Evolutionary conservation across 1,284 basidiomycete genomes (phyloP), one percentile per base, ranked within the genome.

Genomic region (Takashimella koratensis): DNA sequence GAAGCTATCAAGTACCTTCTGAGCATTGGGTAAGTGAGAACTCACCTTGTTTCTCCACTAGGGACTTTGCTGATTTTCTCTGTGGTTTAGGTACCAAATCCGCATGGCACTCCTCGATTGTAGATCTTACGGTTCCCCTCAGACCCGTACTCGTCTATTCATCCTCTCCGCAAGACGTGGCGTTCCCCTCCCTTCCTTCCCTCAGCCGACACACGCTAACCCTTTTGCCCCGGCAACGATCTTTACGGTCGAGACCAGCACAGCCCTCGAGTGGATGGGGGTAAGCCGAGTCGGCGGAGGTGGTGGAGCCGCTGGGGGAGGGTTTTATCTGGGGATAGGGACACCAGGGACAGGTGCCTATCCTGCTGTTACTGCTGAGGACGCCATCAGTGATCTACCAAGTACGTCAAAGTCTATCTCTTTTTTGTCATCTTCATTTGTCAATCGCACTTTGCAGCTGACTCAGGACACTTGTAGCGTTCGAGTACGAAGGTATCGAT

Each of bases 361-460:
- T 30, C 59, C 60, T 0, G 53, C 62, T 0, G 43, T 69, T 6
- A 67, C 65, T 1, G 64, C 63, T 0, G 8, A 49, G 5, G 64
- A 64, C 25, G 67, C 64, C 0, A 52, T 67, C 5, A 45, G 46
- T 2, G 70, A 70, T 43, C 45, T 72, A 1, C 67, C 65, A 2
- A n/a, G 60, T 70, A 48, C 53, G 56, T 49, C 0, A 20, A 40
- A 23, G 5, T 23, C 13, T 21, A 23, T 36, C 16, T 36, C 16
- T 36, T 36, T 36, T 36, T 36, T 36, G 8, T 36, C 16, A 36
- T 36, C 16, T 36, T 36, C 16, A 8, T 36, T 36, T 36, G 8
- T 36, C 16, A n/a, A n/a, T 21, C 30, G 23, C 41, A 39, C 13
- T 12, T 50, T 27, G 13, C 41, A 26, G 4, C 25, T 25, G 8